Conservation (phyloP, 2,329 filamentous ascomycete species). For the Clarireedia homoeocarpa region DNA sequence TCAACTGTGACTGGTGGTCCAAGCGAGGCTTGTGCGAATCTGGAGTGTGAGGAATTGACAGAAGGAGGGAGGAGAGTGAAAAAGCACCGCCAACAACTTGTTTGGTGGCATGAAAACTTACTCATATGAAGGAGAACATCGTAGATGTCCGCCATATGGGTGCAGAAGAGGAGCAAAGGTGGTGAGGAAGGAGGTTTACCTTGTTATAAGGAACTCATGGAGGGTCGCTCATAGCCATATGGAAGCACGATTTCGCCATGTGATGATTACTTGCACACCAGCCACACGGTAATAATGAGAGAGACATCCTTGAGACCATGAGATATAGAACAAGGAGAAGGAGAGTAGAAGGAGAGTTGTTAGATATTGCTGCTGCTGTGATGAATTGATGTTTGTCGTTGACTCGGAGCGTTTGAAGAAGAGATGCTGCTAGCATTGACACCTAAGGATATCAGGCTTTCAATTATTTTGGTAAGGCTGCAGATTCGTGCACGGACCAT, state of each 20-base stretch:
- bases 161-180: background rate
- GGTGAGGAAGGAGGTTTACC: background rate
- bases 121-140: background rate
- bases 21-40: conserved; percentile 9
- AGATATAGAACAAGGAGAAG: background rate
- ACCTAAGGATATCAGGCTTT: background rate
- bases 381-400: conserved; percentile 8
- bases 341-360: conserved; percentile 7
- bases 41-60: background rate
- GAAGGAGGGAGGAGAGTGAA: conserved; percentile 2
- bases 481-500: too few relatives aligned
- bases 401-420: background rate
- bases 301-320: background rate
- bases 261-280: conserved; percentile 7
- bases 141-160: background rate
- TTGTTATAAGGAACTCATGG: background rate
- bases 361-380: conserved; percentile 7
- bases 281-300: conserved; percentile 1
- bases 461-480: too few relatives aligned
- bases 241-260: conserved; percentile 3
- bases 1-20: conserved; percentile 7
- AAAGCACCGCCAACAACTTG: conserved; percentile 6
- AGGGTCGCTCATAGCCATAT: background rate
- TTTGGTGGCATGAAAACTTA: background rate
- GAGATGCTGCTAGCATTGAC: background rate